Evolutionary conservation across 805 yeast species (phyloP), one percentile per base, ranked within the genome.

Genomic region (Yarrowia yakushimensis): DNA sequence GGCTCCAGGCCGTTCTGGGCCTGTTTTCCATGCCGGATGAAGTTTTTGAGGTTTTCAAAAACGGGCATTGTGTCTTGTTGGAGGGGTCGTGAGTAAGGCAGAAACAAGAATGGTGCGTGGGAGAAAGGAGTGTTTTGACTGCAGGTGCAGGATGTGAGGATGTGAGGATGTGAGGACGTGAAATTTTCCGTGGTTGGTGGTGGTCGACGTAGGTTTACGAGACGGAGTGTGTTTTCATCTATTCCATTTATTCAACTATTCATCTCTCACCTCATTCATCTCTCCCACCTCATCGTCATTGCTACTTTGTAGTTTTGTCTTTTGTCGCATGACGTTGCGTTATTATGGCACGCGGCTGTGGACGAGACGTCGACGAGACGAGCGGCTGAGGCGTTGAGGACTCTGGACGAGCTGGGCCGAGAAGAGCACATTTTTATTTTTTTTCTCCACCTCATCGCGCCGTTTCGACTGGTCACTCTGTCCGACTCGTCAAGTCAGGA

Each of bases 21-120:
- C 69, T 82, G 84, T 66, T 82, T 82, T 23, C 87, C 87, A 66
- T 84, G 87, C 66, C 87, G 80, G 54, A 83, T 83, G 69, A 83
- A 82, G 67, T 85, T 84, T 68, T 81, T 81, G 66, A 83, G 74
- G 68, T 84, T 83, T 72, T 81, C 71, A 55, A 70, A 69, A 39
- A 70, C 61, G 33, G 61, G 37, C 61, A 55, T 55, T 18, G 61
- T 39, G 34, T 20, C 28, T 12, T 22, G 30, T 22, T 15, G 13
- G 18, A n/a, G 41, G 25, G 6, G 31, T 25, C 23, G 31, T n/a
- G 23, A 27, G n/a, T 33, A 15, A 25, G 55, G 17, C 39, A 22
- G 39, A 48, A 23, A 48, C 42, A 30, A 52, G 28, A 18, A 33
- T 66, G n/a, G 70, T 37, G 30, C n/a, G 31, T 27, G 62, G 55